Percentiles rank a stretch among this genome's conserved stretches.
Evolutionary conservation across 1,139 yeast species (phyloP).

Genomic region (Magnusiomyces tetraspermus): DNA sequence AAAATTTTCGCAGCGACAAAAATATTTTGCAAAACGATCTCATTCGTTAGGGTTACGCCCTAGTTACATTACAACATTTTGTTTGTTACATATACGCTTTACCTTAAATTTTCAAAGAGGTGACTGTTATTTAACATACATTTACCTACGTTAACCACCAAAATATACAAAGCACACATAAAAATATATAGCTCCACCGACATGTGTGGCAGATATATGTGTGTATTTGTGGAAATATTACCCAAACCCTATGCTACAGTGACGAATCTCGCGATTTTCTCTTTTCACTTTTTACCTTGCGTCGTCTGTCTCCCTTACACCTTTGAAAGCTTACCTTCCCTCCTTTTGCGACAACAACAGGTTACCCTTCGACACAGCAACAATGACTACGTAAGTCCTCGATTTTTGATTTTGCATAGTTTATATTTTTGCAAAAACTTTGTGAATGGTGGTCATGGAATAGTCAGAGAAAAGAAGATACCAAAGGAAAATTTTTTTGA

Average conservation of each 20-base stretch:
- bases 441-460: no score
- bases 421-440: background rate
- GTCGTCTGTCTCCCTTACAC: slow-evolving; percentile 3
- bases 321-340: background rate
- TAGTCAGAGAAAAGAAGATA: no score
- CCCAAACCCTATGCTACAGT: background rate
- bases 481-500: no score
- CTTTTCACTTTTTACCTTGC: background rate
- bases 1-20: no score
- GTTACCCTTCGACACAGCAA: slow-evolving; percentile 8
- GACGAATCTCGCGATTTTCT: background rate
- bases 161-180: no score
- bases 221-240: no score
- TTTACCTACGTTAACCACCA: background rate
- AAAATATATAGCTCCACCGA: no score
- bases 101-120: no score
- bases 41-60: background rate
- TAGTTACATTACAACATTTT: background rate
- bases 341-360: slow-evolving; percentile 4
- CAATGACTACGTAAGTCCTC: slow-evolving; percentile 4
- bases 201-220: no score
- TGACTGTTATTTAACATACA: slow-evolving; percentile 2
- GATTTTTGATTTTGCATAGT: background rate
- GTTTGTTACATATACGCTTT: no score
- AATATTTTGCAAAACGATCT: no score